Conservation (phyloP, 495 filamentous ascomycete genomes). For the Talaromyces stipitatus region DNA sequence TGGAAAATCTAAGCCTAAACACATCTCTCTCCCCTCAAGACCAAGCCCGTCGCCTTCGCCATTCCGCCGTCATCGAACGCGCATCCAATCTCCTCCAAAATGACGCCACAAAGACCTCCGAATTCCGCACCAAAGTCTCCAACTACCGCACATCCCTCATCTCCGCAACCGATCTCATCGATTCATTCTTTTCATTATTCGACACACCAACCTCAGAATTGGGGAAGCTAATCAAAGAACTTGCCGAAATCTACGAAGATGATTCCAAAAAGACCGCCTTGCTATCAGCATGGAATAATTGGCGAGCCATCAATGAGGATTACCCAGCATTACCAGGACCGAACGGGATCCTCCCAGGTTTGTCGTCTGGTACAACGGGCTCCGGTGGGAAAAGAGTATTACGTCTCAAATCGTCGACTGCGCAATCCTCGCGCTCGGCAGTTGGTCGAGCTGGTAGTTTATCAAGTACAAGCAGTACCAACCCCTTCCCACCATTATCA, state of each 20-base stretch:
- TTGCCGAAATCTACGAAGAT: slow-evolving; percentile 89
- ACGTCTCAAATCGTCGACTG: slow-evolving; percentile 69
- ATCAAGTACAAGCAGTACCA: slow-evolving; percentile 19
- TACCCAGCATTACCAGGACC: slow-evolving; percentile 82
- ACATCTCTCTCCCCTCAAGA: slow-evolving; percentile 56
- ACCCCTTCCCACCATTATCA: slow-evolving; percentile 42
- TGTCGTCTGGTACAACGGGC: slow-evolving; percentile 32
- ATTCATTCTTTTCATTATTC: slow-evolving; percentile 75
- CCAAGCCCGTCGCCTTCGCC: slow-evolving; percentile 67
- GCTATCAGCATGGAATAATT: slow-evolving; percentile 82
- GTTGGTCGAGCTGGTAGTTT: slow-evolving; percentile 38
- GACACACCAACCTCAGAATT: slow-evolving; percentile 71
- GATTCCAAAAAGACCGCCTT: slow-evolving; percentile 61
- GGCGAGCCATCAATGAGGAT: slow-evolving; percentile 92
- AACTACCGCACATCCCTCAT: slow-evolving; percentile 60
- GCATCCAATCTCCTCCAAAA: slow-evolving; percentile 72
- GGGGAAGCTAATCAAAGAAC: slow-evolving; percentile 83
- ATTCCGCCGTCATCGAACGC: slow-evolving; percentile 72
- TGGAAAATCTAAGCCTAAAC: slow-evolving; percentile 30
- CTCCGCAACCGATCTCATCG: slow-evolving; percentile 66
- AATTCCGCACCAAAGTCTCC: slow-evolving; percentile 73
- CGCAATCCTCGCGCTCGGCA: slow-evolving; percentile 59
- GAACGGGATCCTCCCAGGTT: slow-evolving; percentile 48
- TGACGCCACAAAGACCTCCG: slow-evolving; percentile 58
- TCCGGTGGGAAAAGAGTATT: slow-evolving; percentile 51